Evolutionary conservation across 352 stramenopile species (phyloP), one percentile per base, ranked within the genome.

Genomic region (Peronosclerospora sorghi): DNA sequence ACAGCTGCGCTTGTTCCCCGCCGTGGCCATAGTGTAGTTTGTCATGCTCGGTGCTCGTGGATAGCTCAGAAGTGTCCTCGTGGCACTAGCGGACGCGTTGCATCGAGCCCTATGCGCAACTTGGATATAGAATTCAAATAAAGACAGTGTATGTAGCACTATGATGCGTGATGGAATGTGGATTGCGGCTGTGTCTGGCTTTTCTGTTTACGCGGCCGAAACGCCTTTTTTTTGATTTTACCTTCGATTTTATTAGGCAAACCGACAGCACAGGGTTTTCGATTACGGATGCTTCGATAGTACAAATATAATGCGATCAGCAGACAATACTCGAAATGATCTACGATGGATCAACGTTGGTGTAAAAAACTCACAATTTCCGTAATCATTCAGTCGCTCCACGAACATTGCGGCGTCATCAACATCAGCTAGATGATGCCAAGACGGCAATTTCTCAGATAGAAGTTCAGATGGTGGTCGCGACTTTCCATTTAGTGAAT

Each of bases 121-220:
- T 26, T 26, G 21, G 21, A 26, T 26, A 26, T 26, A 7, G 21
- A 26, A 26, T 26, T 26, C 21, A 32, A 32, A 14, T 14, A 32
- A 32, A 32, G 27, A 36, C 30, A 7, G 30, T 17, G 7, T 20
- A 36, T 15, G 14, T 17, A 20, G 30, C 30, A 17, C 10, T 15
- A 43, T 41, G 43, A 42, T 50, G 43, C 43, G 19, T 39, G 21
- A 46, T 36, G 10, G 23, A 32, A 51, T 26, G 18, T 14, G 27
- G 48, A 56, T 56, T 56, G 48, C 48, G 48, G 41, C 35, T 5
- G 9, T 7, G 15, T 35, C 41, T 7, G 41, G 15, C 42, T 56
- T 21, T 51, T 27, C 21, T 10, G 42, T 34, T 56, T 56, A 56
- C 48, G 48, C 42, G 51, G 45, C 28, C 45, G 45, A 43, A 24